Evolutionary conservation across 129 eudicot genomes (phyloP), one percentile per base, ranked within the genome.

Genomic region (Glebionis coronaria): DNA sequence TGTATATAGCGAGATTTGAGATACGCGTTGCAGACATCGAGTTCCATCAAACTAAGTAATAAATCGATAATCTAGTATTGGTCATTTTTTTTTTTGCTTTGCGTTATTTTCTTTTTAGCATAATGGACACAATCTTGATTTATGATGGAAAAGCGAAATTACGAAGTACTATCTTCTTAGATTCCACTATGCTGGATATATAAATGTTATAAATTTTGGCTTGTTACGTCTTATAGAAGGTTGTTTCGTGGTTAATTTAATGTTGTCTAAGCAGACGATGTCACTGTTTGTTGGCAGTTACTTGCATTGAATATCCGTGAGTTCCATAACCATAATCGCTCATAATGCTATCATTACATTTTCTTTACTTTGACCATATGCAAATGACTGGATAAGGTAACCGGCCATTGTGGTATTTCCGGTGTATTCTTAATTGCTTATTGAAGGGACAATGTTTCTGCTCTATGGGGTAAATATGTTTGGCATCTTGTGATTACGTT

Each of bases 81-180:
- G 8, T 63, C 38, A 27, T 65, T 15, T 47, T 7, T 19, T 49
- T 71, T 44, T 47, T 44, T 21, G n/a, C n/a, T n/a, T n/a, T n/a
- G n/a, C n/a, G n/a, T n/a, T n/a, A n/a, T 63, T 15, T 73, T 20
- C 46, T 44, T 64, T 44, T 27, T 42, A 73, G 71, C 18, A 65
- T 40, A 50, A 72, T 9, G 31, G n/a, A n/a, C 12, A 11, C 63
- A 12, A 57, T 65, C 20, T 65, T 46, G 28, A 28, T 25, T 50
- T 65, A 50, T 13, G 4, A 1, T 13, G 35, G 25, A 3, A 64
- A 25, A 47, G 57, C 4, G n/a, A 65, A 65, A 21, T 13, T 15
- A 2, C 40, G 12, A 28, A n/a, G 9, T 5, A 29, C 35, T 31
- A n/a, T n/a, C n/a, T 66, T 68, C 51, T 11, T 15, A 51, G 16